These are phyloP conservation scores for Planoprotostelium fungivorum DNA, from an alignment of 78 protist species.

Conservation along the genomic window DNA sequence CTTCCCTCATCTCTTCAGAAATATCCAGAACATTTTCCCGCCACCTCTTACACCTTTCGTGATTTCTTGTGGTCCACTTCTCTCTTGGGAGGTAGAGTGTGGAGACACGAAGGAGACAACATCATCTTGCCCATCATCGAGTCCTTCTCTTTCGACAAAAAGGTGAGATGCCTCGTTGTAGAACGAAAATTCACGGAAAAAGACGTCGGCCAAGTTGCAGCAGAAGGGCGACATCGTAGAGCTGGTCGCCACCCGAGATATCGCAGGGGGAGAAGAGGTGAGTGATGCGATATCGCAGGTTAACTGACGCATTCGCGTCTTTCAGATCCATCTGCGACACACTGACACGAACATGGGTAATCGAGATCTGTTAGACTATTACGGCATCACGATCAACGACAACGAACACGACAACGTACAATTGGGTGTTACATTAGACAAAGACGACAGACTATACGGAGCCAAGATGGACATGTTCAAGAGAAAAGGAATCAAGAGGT, in stretches of 20 bases:
- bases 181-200: too few relatives aligned
- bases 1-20: not conserved
- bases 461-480: not conserved
- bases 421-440: not conserved
- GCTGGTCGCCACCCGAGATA: not conserved
- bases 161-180: too few relatives aligned
- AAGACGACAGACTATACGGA: not conserved
- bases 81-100: not conserved
- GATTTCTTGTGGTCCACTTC: not conserved
- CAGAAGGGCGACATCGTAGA: not conserved
- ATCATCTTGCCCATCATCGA: not conserved
- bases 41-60: not conserved
- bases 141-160: not conserved
- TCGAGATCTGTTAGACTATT: not conserved
- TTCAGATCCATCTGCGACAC: too few relatives aligned
- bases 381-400: not conserved
- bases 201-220: too few relatives aligned
- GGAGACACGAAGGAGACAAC: not conserved
- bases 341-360: not conserved
- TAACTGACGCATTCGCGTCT: too few relatives aligned
- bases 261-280: not conserved
- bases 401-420: not conserved
- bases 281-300: too few relatives aligned
- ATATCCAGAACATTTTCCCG: not conserved
- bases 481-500: not conserved